A percentile compares a stretch with the other conserved stretches of the same genome.
phyloP scores from a whole-genome alignment of 2,329 filamentous ascomycete genomes.

The Xylogone sp. region DNA sequence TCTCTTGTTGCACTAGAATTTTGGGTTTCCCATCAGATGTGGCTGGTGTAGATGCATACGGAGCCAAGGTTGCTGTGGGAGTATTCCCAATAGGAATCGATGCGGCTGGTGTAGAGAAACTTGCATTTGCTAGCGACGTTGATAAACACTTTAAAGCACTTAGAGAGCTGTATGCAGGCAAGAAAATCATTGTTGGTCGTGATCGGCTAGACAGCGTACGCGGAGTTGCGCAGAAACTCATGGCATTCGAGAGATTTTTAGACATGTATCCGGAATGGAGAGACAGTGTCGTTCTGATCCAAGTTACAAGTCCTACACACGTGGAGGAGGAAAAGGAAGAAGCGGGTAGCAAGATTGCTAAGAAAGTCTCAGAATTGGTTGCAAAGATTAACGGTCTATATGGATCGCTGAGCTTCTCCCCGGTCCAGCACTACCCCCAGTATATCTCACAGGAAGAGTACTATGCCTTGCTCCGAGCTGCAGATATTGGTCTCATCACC shows the following conservation, averaged over 20 bases:
- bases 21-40: slow-evolving; percentile 86
- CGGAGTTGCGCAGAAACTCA: slow-evolving; percentile 92
- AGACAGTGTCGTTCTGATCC: slow-evolving; percentile 87
- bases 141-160: slow-evolving; percentile 70
- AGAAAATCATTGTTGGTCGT: slow-evolving; percentile 91
- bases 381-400: slow-evolving; percentile 88
- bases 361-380: slow-evolving; percentile 85
- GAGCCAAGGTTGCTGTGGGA: slow-evolving; percentile 82
- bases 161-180: slow-evolving; percentile 75
- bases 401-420: slow-evolving; percentile 82
- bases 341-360: slow-evolving; percentile 74
- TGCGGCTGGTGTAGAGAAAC: slow-evolving; percentile 69
- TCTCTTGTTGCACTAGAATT: slow-evolving; percentile 88
- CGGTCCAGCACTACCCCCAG: slow-evolving; percentile 92
- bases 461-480: slow-evolving; percentile 85
- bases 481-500: slow-evolving; percentile 90
- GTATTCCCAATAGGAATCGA: slow-evolving; percentile 96
- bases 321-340: slow-evolving; percentile 77
- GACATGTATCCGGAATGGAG: slow-evolving; percentile 89
- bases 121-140: slow-evolving; percentile 67
- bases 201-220: slow-evolving; percentile 91
- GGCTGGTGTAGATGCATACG: slow-evolving; percentile 83
- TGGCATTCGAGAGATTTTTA: slow-evolving; percentile 90
- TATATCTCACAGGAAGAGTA: slow-evolving; percentile 90
- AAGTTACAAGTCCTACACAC: slow-evolving; percentile 85